Conservation (phyloP, 2,329 filamentous ascomycete species). For the Davidsoniella australis region DNA sequence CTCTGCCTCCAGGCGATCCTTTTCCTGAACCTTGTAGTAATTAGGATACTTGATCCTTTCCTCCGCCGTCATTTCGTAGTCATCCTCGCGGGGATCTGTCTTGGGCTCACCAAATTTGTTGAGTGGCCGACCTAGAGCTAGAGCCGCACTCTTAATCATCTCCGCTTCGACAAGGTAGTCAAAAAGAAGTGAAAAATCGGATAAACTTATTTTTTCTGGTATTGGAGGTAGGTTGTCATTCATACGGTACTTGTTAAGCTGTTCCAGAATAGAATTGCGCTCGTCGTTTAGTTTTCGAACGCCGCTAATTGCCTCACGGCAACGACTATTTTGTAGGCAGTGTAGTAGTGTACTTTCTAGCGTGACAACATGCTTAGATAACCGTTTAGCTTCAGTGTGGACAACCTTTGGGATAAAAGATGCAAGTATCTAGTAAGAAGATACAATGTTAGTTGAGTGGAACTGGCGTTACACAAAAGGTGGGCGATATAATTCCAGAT, state of each 20-base stretch:
- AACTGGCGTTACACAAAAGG: constrained; percentile 3
- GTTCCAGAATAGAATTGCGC: constrained; percentile 17
- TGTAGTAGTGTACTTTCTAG: constrained; percentile 16
- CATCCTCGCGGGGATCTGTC: not conserved
- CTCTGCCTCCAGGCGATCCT: too few species aligned
- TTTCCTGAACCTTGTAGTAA: too few species aligned
- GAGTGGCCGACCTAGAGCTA: not conserved
- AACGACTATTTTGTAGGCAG: constrained; percentile 15
- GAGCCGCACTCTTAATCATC: not conserved
- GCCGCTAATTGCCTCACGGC: constrained; percentile 12
- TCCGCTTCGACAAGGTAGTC: not conserved
- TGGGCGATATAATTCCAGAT: too few species aligned
- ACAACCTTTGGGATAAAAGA: constrained; percentile 20
- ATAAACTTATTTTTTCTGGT: not conserved
- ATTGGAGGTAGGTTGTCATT: not conserved
- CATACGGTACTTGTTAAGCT: constrained; percentile 16
- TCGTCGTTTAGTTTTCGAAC: constrained; percentile 16
- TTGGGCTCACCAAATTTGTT: constrained; percentile 3
- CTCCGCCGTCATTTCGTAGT: not conserved
- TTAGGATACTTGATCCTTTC: not conserved
- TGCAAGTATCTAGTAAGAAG: constrained; percentile 20
- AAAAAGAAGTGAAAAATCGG: not conserved
- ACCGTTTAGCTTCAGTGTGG: constrained; percentile 20
- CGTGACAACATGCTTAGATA: constrained; percentile 25
- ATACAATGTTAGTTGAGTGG: not conserved